Evolutionary conservation across 2,329 filamentous ascomycete genomes (phyloP), one percentile per base, ranked within the genome.

Genomic region (Trichoderma sp.): DNA sequence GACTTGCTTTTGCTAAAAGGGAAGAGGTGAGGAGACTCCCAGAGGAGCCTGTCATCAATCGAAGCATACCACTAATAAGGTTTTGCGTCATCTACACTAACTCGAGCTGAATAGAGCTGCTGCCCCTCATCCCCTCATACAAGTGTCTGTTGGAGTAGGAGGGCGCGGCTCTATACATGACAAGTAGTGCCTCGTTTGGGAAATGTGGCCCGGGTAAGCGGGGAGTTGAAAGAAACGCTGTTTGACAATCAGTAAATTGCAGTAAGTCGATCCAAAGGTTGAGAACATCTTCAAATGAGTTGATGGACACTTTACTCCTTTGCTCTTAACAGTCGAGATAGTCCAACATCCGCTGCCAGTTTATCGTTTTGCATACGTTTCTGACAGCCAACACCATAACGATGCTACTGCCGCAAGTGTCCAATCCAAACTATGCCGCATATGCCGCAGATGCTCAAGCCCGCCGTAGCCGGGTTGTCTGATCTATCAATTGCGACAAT

Each of bases 61-160:
- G 11, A 16, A 11, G 46, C 59, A 63, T 14, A 37, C 21, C 46
- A 52, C 26, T 14, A 16, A 39, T 52, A 65, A 65, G 61, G 32
- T 49, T 65, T 65, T 65, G 26, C 61, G 61, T 51, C 61, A 65
- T 64, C 32, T 55, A 54, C 28, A 43, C 49, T 65, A 54, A 65
- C 58, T 43, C 43, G 21, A 13, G 46, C 60, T 49, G 60, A 49
- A 52, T 63, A 49, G 28, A 39, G 60, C 46, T 52, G 2, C 30
- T 26, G 24, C 49, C 21, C 37, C 32, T 51, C n/a, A 24, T 63
- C 59, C 52, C 46, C 59, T 54, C 60, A 54, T 54, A 10, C 7
- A 24, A 21, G 59, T 32, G 21, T 37, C 59, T n/a, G 21, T 49
- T 49, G 21, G 21, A 49, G n/a, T n/a, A n/a, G 21, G 24, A 49